Evolutionary conservation across 108 stramenopile genomes (phyloP).

Genomic region (Aurantiochytrium sp.): DNA sequence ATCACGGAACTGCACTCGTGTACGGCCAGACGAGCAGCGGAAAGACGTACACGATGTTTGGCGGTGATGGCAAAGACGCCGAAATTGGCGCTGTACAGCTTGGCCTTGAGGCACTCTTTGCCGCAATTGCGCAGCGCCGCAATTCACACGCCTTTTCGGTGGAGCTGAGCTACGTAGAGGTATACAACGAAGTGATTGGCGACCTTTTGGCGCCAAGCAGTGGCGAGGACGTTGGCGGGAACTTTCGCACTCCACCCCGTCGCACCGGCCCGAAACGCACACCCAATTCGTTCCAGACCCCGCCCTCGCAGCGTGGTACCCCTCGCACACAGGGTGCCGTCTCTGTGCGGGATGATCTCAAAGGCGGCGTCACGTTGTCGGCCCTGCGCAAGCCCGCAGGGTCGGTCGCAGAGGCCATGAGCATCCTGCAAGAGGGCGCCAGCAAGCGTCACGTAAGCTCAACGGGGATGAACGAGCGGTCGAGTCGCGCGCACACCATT

Average conservation of each 20-base stretch:
- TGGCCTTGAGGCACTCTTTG: neutral
- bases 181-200: conserved; percentile 17
- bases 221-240: neutral
- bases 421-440: neutral
- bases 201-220: neutral
- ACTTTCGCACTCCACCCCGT: neutral
- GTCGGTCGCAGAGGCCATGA: neutral
- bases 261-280: neutral
- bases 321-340: neutral
- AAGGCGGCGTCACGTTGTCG: neutral
- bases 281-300: neutral
- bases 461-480: neutral
- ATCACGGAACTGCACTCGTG: neutral
- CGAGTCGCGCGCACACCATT: neutral
- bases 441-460: neutral
- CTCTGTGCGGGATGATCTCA: neutral
- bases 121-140: neutral
- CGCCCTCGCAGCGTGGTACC: neutral
- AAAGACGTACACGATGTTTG: conserved; percentile 13
- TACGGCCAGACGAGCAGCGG: conserved; percentile 18
- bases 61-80: neutral
- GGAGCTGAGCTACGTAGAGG: conserved; percentile 1
- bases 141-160: neutral
- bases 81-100: neutral
- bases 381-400: neutral